These are phyloP conservation scores for Coniochaeta ligniaria DNA, from an alignment of 2,329 filamentous ascomycete species.

Conservation along the genomic window DNA sequence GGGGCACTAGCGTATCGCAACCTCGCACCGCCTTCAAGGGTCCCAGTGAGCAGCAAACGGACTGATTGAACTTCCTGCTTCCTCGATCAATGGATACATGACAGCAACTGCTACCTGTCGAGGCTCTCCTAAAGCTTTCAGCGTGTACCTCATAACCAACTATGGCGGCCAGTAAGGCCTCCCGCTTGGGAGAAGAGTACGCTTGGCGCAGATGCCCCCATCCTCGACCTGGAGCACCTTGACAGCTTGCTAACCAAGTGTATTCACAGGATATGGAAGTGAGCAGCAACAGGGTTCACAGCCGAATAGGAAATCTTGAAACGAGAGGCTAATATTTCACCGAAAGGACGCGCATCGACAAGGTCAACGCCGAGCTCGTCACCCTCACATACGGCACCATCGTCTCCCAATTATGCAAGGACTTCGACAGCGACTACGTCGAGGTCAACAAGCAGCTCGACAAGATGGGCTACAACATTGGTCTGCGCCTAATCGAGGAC, in stretches of 20 bases:
- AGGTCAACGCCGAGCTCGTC: slow-evolving; percentile 95
- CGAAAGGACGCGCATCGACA: slow-evolving; percentile 83
- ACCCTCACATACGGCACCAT: slow-evolving; percentile 97
- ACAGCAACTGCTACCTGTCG: background rate
- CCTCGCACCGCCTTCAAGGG: background rate
- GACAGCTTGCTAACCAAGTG: slow-evolving; percentile 15
- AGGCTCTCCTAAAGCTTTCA: background rate
- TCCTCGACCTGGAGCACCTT: slow-evolving; percentile 2
- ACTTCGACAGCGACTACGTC: slow-evolving; percentile 87
- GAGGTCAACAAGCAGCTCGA: slow-evolving; percentile 98
- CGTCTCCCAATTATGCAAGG: slow-evolving; percentile 91
- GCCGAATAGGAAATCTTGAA: background rate
- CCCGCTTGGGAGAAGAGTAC: slow-evolving; percentile 56
- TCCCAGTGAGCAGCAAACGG: background rate
- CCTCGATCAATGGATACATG: background rate
- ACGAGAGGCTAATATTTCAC: slow-evolving; percentile 10
- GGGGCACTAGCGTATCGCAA: background rate
- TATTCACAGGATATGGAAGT: slow-evolving; percentile 78
- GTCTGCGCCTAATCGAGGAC: slow-evolving; percentile 90
- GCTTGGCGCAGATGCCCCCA: slow-evolving; percentile 12
- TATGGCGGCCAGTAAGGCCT: slow-evolving; percentile 55
- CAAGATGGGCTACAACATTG: slow-evolving; percentile 99
- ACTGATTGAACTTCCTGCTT: background rate
- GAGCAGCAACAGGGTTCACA: slow-evolving; percentile 33
- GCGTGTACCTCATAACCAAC: slow-evolving; percentile 8